These are phyloP conservation scores for Chamaecyparis obtusa DNA, from an alignment of 75 land plant genomes.

Conservation along the genomic window DNA sequence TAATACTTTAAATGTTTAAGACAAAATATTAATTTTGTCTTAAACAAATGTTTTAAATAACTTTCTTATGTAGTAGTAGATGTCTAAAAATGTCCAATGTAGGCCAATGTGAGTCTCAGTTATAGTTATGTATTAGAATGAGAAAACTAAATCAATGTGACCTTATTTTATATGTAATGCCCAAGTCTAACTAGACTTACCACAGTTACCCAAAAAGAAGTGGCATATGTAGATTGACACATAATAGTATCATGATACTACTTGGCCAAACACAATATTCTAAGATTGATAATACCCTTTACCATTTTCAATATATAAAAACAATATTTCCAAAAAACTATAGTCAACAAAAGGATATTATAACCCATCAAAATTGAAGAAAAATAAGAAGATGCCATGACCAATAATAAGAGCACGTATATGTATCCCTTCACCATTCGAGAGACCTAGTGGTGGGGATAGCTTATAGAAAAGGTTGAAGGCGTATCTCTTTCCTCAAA, in stretches of 20 bases:
- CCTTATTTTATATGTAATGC: neutral
- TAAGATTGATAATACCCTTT: neutral
- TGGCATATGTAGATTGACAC: neutral
- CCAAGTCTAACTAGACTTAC: neutral
- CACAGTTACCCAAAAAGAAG: neutral
- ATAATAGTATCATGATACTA: neutral
- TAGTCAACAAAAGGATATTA: neutral
- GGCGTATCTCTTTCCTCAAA: no score
- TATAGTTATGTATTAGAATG: neutral
- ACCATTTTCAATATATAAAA: neutral
- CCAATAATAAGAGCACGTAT: no score
- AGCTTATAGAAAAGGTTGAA: no score
- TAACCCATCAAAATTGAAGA: neutral
- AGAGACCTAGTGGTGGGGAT: no score
- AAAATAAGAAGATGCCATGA: no score
- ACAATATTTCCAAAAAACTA: neutral
- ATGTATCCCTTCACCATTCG: no score
- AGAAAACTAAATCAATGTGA: neutral
- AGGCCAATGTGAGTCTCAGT: neutral
- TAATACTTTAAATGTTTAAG: no score
- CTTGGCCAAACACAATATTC: neutral
- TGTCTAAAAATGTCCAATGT: neutral
- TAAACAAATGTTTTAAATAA: no score
- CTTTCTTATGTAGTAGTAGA: no score
- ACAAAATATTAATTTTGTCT: no score